phyloP scores from a whole-genome alignment of 805 yeast genomes.

The Zygosaccharomyces rouxii region DNA sequence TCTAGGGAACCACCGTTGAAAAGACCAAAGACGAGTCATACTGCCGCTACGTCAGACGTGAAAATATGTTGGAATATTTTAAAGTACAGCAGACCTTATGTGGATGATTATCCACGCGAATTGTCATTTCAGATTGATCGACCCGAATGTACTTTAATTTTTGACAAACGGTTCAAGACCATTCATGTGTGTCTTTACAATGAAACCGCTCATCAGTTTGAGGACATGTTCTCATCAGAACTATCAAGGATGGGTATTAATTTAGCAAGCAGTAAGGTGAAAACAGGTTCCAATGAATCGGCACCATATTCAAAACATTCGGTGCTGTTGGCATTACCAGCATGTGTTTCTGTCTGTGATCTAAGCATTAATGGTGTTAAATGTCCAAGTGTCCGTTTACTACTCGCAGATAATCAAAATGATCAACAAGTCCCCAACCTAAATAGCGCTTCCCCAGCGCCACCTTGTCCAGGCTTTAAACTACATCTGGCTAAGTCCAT shows the following conservation, averaged over 20 bases:
- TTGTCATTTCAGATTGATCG: conserved; percentile 42
- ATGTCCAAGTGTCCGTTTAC: conserved; percentile 13
- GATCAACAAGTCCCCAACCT: conserved; percentile 21
- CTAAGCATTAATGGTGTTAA: conserved; percentile 16
- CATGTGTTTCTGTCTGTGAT: conserved; percentile 21
- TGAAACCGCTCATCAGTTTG: conserved; percentile 16
- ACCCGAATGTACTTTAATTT: conserved; percentile 29
- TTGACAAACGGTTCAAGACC: conserved; percentile 30
- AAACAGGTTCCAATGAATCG: conserved; percentile 7
- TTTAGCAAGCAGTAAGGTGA: conserved; percentile 11
- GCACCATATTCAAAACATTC: background rate
- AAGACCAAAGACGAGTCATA: conserved; percentile 9
- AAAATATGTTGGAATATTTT: conserved; percentile 18
- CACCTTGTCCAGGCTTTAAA: conserved; percentile 15
- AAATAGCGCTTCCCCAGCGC: conserved; percentile 7
- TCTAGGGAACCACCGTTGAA: conserved; percentile 17
- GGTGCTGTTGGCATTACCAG: conserved; percentile 18
- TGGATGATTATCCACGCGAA: conserved; percentile 39
- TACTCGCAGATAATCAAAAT: conserved; percentile 12
- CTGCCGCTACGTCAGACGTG: conserved; percentile 9
- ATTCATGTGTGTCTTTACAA: conserved; percentile 24
- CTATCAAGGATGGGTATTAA: conserved; percentile 10
- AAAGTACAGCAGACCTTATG: conserved; percentile 44
- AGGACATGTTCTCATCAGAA: conserved; percentile 13
- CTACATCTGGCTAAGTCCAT: conserved; percentile 20